Percentiles rank a stretch among this genome's conserved stretches.
phyloP scores from a whole-genome alignment of 2,329 filamentous ascomycete genomes.

The Botrytis fabae region DNA sequence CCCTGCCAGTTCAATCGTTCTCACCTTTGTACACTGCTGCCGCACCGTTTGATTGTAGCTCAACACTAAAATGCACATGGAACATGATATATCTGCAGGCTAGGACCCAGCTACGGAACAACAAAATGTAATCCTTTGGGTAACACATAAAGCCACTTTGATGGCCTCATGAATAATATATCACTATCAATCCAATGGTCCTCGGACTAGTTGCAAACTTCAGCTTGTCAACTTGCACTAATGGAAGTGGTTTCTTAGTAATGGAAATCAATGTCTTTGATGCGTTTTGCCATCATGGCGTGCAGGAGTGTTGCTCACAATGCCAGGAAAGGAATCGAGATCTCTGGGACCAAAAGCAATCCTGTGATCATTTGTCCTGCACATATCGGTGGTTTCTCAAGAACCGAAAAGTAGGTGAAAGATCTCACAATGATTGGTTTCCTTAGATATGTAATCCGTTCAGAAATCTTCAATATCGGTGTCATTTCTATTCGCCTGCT shows the following conservation, averaged over 20 bases:
- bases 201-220: neutral
- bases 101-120: constrained; percentile 11
- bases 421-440: neutral
- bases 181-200: neutral
- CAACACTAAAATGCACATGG: constrained; percentile 2
- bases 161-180: neutral
- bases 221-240: neutral
- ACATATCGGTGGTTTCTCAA: neutral
- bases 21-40: neutral
- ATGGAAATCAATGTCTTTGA: too few species aligned
- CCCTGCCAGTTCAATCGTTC: constrained; percentile 12
- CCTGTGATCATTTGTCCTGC: constrained; percentile 20
- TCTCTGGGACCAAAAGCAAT: constrained; percentile 19
- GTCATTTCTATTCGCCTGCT: constrained; percentile 17
- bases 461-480: constrained; percentile 11
- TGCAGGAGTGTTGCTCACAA: constrained; percentile 5
- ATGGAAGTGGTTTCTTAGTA: neutral
- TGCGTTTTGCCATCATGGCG: neutral
- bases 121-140: constrained; percentile 8
- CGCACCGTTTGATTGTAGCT: constrained; percentile 15
- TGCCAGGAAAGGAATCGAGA: constrained; percentile 9
- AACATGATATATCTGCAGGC: constrained; percentile 13
- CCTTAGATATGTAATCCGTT: neutral
- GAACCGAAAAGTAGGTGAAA: neutral
- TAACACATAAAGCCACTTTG: neutral